A percentile compares a stretch with the other conserved stretches of the same genome.
Evolutionary conservation across 2,329 filamentous ascomycete genomes (phyloP).

Genomic region (Fusarium caatingaense): DNA sequence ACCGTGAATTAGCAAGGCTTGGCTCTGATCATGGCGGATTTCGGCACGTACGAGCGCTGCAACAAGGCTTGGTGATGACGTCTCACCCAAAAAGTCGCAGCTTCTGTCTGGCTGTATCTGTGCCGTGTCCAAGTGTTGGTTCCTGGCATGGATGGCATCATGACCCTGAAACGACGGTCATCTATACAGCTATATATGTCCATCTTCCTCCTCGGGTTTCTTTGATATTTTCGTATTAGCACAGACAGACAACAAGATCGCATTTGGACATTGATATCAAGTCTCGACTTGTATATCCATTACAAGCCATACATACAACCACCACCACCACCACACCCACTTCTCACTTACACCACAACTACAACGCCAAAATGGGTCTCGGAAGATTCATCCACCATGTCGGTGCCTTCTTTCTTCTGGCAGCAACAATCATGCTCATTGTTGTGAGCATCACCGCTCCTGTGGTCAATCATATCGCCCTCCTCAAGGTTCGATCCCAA

Average conservation of each 20-base stretch:
- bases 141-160: constrained; percentile 19
- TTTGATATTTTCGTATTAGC: constrained; percentile 14
- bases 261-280: neutral
- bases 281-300: constrained; percentile 1
- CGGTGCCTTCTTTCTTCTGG: constrained; percentile 68
- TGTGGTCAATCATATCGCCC: constrained; percentile 64
- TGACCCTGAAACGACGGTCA: constrained; percentile 13
- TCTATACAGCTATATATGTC: constrained; percentile 26
- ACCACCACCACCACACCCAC: neutral
- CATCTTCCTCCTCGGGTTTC: constrained; percentile 14
- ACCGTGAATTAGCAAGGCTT: constrained; percentile 25
- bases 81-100: constrained; percentile 35
- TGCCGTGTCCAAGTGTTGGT: constrained; percentile 21
- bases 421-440: constrained; percentile 66
- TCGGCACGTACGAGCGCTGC: constrained; percentile 23
- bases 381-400: constrained; percentile 66
- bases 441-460: constrained; percentile 69
- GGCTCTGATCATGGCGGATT: constrained; percentile 30
- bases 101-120: constrained; percentile 19
- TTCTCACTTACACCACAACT: constrained; percentile 13
- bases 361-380: constrained; percentile 56
- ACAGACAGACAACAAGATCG: constrained; percentile 1
- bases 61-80: constrained; percentile 42
- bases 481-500: constrained; percentile 59
- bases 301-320: neutral